Evolutionary conservation across 2,329 filamentous ascomycete genomes (phyloP).

Genomic region (Hypoxylon sp.): DNA sequence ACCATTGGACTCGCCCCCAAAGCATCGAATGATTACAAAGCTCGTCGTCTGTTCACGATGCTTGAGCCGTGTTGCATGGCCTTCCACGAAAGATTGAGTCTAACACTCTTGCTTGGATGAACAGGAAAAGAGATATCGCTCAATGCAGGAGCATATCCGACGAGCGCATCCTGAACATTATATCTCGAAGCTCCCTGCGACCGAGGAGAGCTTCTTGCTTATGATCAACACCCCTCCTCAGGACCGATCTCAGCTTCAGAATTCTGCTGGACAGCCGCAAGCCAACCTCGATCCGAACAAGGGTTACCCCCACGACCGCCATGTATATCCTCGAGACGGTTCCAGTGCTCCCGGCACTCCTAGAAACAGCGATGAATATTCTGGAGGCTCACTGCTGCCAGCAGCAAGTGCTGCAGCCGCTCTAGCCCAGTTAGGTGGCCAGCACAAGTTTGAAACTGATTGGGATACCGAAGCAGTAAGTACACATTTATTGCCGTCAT

Average conservation of each 20-base stretch:
- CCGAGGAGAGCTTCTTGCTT: constrained; percentile 95
- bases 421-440: constrained; percentile 82
- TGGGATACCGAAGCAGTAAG: constrained; percentile 83
- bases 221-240: constrained; percentile 95
- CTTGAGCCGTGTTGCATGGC: constrained; percentile 12
- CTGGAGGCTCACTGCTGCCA: constrained; percentile 73
- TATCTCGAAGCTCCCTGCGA: constrained; percentile 96
- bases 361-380: constrained; percentile 77
- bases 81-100: constrained; percentile 26
- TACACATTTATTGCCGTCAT: constrained; percentile 54
- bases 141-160: constrained; percentile 99
- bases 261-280: constrained; percentile 52
- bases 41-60: constrained; percentile 14
- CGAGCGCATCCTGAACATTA: constrained; percentile 97
- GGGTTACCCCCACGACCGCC: constrained; percentile 73
- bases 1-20: constrained; percentile 34
- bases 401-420: constrained; percentile 86
- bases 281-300: constrained; percentile 51
- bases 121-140: constrained; percentile 95
- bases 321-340: constrained; percentile 77
- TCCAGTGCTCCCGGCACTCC: constrained; percentile 78
- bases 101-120: constrained; percentile 49
- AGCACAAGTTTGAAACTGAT: constrained; percentile 80
- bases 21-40: constrained; percentile 27
- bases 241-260: constrained; percentile 71